phyloP scores from a whole-genome alignment of 495 filamentous ascomycete species.

The Patellaria atrata region DNA sequence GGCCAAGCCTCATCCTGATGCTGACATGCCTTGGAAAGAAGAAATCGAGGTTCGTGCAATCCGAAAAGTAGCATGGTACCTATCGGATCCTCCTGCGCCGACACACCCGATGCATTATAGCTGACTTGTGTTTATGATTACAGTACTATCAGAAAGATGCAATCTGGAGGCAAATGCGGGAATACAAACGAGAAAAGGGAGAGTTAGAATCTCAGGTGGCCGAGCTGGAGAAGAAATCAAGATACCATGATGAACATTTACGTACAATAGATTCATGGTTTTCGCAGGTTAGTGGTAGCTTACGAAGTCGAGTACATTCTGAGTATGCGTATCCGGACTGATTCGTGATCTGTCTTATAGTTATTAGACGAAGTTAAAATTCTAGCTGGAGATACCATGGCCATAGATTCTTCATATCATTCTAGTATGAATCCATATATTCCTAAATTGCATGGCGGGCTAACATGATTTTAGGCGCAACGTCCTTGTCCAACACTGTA shows the following conservation, averaged over 20 bases:
- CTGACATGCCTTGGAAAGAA: constrained; percentile 69
- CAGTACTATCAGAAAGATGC: constrained; percentile 96
- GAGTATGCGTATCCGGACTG: not conserved
- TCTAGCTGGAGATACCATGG: constrained; percentile 33
- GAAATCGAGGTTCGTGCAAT: constrained; percentile 67
- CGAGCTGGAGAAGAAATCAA: constrained; percentile 57
- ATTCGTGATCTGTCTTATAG: constrained; percentile 30
- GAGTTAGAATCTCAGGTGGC: constrained; percentile 61
- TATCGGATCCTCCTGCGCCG: constrained; percentile 23
- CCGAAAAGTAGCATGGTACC: too few relatives aligned
- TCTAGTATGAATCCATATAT: not conserved
- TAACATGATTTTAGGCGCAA: constrained; percentile 5
- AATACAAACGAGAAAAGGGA: constrained; percentile 81
- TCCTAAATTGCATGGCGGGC: not conserved
- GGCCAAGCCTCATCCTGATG: constrained; percentile 57
- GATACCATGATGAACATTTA: constrained; percentile 81
- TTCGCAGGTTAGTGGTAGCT: constrained; percentile 65
- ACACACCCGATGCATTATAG: constrained; percentile 3
- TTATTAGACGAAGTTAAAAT: constrained; percentile 75
- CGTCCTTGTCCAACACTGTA: constrained; percentile 45
- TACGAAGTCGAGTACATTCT: too few relatives aligned
- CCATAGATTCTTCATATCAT: constrained; percentile 1
- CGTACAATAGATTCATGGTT: constrained; percentile 85
- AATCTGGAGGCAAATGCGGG: constrained; percentile 91
- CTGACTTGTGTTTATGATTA: constrained; percentile 10